Percentiles rank a stretch among this genome's conserved stretches.
Conservation (phyloP, 192 early-diverging fungal species). For the Diversispora epigaea region DNA sequence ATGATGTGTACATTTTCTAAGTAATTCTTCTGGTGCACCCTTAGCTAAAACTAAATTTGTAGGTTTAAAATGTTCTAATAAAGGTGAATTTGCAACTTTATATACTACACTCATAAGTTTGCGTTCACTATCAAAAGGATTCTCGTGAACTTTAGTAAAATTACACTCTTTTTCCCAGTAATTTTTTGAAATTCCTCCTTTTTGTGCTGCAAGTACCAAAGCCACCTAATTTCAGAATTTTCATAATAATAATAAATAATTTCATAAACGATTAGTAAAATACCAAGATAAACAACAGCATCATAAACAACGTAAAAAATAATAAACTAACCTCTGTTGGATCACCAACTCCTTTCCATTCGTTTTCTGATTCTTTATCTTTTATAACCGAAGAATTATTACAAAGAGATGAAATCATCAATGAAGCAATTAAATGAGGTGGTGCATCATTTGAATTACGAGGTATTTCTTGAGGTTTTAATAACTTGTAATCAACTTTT, state of each 20-base stretch:
- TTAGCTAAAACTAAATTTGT: constrained; percentile 72
- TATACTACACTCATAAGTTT: constrained; percentile 93
- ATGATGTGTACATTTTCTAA: constrained; percentile 64
- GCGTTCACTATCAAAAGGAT: constrained; percentile 91
- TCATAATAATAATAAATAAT: neutral
- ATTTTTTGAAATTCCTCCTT: constrained; percentile 70
- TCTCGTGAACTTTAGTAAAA: constrained; percentile 71
- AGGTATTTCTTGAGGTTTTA: constrained; percentile 42
- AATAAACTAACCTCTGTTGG: constrained; percentile 77
- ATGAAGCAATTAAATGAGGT: constrained; percentile 53
- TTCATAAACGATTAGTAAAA: neutral
- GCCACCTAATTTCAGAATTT: constrained; percentile 46
- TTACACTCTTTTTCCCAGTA: constrained; percentile 59
- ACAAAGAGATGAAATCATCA: constrained; percentile 80
- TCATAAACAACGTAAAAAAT: neutral
- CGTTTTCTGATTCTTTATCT: constrained; percentile 46
- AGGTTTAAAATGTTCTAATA: constrained; percentile 33
- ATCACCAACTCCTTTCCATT: constrained; percentile 82
- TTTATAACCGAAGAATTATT: constrained; percentile 78
- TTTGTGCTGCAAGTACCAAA: constrained; percentile 80
- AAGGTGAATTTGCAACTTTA: constrained; percentile 32
- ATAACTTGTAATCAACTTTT: constrained; percentile 25
- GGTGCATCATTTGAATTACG: constrained; percentile 48
- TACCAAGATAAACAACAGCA: neutral
- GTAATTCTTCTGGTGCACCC: constrained; percentile 90